Conservation (phyloP, 2,329 filamentous ascomycete species). For the Colletotrichum sp. region DNA sequence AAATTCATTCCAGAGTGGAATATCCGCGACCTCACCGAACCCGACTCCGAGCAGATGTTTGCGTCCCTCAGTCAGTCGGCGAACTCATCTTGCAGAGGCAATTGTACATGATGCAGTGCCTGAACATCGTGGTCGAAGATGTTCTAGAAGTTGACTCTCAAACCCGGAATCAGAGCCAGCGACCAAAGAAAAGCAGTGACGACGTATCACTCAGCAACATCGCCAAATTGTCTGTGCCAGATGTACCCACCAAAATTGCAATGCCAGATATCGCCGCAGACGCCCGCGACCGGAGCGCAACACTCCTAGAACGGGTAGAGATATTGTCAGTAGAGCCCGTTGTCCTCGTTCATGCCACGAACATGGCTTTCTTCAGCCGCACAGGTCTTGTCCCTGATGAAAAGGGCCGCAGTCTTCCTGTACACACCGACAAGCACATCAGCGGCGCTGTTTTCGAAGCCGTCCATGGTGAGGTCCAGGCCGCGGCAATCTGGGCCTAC, state of each 20-base stretch:
- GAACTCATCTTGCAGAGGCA: background rate
- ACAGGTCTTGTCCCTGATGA: background rate
- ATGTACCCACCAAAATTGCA: background rate
- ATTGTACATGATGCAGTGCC: background rate
- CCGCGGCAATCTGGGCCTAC: background rate
- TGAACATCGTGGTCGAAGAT: background rate
- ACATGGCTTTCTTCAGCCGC: slow-evolving; percentile 18
- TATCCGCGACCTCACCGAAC: slow-evolving; percentile 41
- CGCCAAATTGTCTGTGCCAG: background rate
- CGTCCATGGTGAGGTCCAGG: background rate
- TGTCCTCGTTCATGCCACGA: slow-evolving; percentile 37
- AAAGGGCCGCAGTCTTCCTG: background rate
- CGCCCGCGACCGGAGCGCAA: slow-evolving; percentile 4
- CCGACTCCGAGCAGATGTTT: slow-evolving; percentile 25
- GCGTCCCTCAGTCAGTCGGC: background rate
- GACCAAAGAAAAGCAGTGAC: background rate
- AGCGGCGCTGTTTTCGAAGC: background rate
- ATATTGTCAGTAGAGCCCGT: slow-evolving; percentile 37
- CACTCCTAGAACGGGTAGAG: slow-evolving; percentile 25
- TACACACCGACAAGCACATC: background rate
- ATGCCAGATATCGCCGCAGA: background rate
- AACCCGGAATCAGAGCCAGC: background rate
- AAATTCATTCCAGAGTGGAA: slow-evolving; percentile 50
- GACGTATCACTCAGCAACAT: background rate
- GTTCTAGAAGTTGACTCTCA: background rate